Base-by-base conservation (phyloP, 2,329 filamentous ascomycete genomes). In the Ceratocystis papillata region DNA sequence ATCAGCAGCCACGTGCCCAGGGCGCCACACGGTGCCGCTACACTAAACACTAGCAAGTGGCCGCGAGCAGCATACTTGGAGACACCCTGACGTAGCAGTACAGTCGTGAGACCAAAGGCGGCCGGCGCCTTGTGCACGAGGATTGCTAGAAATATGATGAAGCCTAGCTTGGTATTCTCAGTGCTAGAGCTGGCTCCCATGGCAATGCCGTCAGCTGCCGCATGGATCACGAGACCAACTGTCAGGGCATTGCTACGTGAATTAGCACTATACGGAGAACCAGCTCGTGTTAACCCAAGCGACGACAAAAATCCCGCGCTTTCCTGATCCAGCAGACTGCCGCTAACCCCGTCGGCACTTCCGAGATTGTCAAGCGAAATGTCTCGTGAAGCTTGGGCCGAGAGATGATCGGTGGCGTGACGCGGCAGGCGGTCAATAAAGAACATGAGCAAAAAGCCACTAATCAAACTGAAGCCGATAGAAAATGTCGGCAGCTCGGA, bases 91-190 rank as follows among this genome's bases (percentile, higher is more conserved):
- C 93, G 95, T 60, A 99, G 79, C 60, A 99, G 77, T 1, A 96
- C 84, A 1, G 91, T 92, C 0, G 93, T 97, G 61, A 99, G 78
- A 0, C 94, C 94, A 77, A 99, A 99, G 0, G 94, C 92, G 1
- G 94, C 94, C 0, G 92, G 93, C 1, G 91, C 93, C 77, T 97
- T 99, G 76, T 99, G 94, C 5, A 97, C 84, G 89, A 99, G 95
- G 70, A 99, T 94, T 10, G 94, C 94, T 50, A 96, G 77, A 75
- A 99, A 99, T 48, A 99, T 90, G 71, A 99, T 89, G 68, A 97
- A 85, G 45, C 89, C 90, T 10, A 99, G 78, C 67, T 87, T 87
- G 69, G 84, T 84, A 70, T 90, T 86, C 1, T 84, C 80, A 2
- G 86, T 83, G 3, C 89, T 87, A 2, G 88, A 89, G 0, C 92